Percentiles rank a stretch among this genome's conserved stretches.
Conservation (phyloP, 1,284 basidiomycete genomes). For the Pseudozyma flocculosa region DNA sequence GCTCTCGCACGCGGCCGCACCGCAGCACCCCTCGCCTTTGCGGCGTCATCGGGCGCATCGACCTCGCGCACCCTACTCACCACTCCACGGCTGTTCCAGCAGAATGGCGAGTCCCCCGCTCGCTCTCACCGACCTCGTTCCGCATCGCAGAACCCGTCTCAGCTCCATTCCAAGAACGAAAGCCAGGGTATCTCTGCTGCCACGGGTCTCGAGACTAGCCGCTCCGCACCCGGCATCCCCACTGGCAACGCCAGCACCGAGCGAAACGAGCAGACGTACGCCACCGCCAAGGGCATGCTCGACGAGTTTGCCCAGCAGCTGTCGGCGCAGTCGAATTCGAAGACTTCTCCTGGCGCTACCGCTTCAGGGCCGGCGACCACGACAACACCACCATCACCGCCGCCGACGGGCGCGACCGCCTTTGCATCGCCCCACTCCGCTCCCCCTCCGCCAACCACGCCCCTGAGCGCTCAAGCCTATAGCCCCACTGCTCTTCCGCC, state of each 20-base stretch:
- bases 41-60: no score
- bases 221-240: no score
- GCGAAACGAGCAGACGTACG: conserved; percentile 22
- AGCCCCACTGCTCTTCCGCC: conserved; percentile 34
- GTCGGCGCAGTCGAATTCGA: not conserved
- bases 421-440: not conserved
- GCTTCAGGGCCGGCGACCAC: not conserved
- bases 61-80: no score
- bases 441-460: no score
- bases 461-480: conserved; percentile 16
- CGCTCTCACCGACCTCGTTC: conserved; percentile 15
- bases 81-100: not conserved
- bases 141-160: conserved; percentile 5
- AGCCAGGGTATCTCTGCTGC: conserved; percentile 3
- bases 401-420: conserved; percentile 6
- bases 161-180: conserved; percentile 8
- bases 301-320: conserved; percentile 8
- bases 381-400: not conserved
- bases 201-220: not conserved
- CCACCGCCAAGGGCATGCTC: conserved; percentile 23
- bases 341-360: conserved; percentile 5
- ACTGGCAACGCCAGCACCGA: no score
- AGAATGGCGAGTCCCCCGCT: conserved; percentile 13
- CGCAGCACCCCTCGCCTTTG: no score
- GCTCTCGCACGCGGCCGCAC: no score